A percentile compares a stretch with the other conserved stretches of the same genome.
Evolutionary conservation across 2,329 filamentous ascomycete genomes (phyloP).

Genomic region (Colletotrichum chrysophilum): DNA sequence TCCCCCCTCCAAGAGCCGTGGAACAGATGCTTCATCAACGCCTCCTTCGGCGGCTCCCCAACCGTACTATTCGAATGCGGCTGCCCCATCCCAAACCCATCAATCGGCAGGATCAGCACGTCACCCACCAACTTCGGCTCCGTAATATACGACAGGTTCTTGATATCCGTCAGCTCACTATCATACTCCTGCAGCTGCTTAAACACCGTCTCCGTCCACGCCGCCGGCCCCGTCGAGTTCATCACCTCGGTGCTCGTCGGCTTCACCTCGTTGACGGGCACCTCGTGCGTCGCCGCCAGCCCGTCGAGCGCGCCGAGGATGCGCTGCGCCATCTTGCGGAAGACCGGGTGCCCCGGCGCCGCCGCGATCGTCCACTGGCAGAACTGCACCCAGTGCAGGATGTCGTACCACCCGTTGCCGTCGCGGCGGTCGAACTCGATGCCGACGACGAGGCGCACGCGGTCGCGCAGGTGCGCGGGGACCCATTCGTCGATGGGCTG

Average conservation of each 20-base stretch:
- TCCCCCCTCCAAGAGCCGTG: neutral
- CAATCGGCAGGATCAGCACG: slow-evolving; percentile 29
- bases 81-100: slow-evolving; percentile 33
- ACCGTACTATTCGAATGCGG: slow-evolving; percentile 30
- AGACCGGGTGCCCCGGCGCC: slow-evolving; percentile 30
- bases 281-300: neutral
- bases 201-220: slow-evolving; percentile 35
- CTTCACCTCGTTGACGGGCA: slow-evolving; percentile 14
- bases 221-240: slow-evolving; percentile 34
- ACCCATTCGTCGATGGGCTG: slow-evolving; percentile 39
- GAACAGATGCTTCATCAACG: slow-evolving; percentile 32
- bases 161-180: slow-evolving; percentile 12
- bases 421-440: slow-evolving; percentile 33
- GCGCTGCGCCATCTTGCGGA: slow-evolving; percentile 28
- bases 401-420: slow-evolving; percentile 23
- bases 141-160: slow-evolving; percentile 11
- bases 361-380: slow-evolving; percentile 27
- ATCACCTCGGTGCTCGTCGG: slow-evolving; percentile 32
- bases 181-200: slow-evolving; percentile 28
- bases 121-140: slow-evolving; percentile 22
- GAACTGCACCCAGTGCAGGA: slow-evolving; percentile 27
- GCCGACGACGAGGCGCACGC: slow-evolving; percentile 27
- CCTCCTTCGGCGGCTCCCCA: slow-evolving; percentile 29
- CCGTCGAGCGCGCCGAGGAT: slow-evolving; percentile 27
- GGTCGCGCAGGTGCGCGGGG: slow-evolving; percentile 23